These are phyloP conservation scores for Penicillium crystallinum DNA, from an alignment of 495 filamentous ascomycete species.

Conservation along the genomic window DNA sequence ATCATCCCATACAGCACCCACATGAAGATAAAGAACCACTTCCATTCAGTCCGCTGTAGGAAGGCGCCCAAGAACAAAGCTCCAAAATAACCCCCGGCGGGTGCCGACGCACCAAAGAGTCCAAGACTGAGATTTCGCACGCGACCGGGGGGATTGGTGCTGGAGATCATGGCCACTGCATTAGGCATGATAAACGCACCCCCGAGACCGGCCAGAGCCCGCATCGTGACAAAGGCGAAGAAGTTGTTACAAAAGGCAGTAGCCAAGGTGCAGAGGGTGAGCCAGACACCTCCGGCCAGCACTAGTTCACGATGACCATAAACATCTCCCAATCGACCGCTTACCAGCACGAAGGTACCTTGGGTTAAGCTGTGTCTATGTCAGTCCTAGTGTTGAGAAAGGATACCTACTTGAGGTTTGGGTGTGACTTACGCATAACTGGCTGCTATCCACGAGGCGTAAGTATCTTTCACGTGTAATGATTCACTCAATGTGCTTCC, in stretches of 20 bases:
- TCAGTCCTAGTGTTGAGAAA: neutral
- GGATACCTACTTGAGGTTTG: neutral
- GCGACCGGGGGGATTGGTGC: slow-evolving; percentile 40
- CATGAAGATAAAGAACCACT: slow-evolving; percentile 50
- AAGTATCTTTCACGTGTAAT: slow-evolving; percentile 16
- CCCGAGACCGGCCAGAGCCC: slow-evolving; percentile 40
- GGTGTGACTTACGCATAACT: slow-evolving; percentile 25
- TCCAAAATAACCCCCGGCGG: slow-evolving; percentile 42
- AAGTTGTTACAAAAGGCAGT: slow-evolving; percentile 41
- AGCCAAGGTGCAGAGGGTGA: slow-evolving; percentile 31
- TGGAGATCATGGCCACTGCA: slow-evolving; percentile 43
- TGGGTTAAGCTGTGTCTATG: slow-evolving; percentile 35
- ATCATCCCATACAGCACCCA: slow-evolving; percentile 10
- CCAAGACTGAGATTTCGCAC: slow-evolving; percentile 45
- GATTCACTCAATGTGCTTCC: slow-evolving; percentile 23
- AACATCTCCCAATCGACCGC: slow-evolving; percentile 46
- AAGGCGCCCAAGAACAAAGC: slow-evolving; percentile 41
- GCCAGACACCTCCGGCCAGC: slow-evolving; percentile 33
- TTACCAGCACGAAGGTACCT: slow-evolving; percentile 45
- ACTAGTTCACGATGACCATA: slow-evolving; percentile 46
- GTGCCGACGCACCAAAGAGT: slow-evolving; percentile 47
- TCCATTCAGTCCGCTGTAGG: slow-evolving; percentile 38
- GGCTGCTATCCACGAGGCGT: slow-evolving; percentile 28
- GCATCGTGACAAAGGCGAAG: slow-evolving; percentile 33
- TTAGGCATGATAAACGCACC: slow-evolving; percentile 46